These are phyloP conservation scores for Talaromyces stipitatus DNA, from an alignment of 495 filamentous ascomycete genomes.

Conservation along the genomic window DNA sequence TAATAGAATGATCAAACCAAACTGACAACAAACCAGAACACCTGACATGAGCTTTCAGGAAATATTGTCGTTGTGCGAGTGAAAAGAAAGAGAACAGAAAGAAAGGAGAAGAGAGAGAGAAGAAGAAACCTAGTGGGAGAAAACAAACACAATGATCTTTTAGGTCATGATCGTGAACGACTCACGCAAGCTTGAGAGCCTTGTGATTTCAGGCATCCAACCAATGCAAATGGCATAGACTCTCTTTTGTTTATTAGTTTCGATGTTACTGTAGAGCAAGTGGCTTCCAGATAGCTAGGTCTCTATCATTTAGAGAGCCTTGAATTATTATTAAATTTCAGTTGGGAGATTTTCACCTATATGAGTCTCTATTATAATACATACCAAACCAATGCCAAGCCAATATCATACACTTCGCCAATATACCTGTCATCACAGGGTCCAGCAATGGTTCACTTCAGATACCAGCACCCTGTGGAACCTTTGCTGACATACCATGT, in stretches of 20 bases:
- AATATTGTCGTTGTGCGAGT: too few relatives aligned
- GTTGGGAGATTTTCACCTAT: background rate
- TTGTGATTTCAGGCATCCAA: background rate
- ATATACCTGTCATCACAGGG: background rate
- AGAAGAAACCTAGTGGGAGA: background rate
- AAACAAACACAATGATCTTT: too few relatives aligned
- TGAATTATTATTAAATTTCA: background rate
- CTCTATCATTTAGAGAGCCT: background rate
- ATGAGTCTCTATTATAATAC: background rate
- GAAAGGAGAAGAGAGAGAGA: too few relatives aligned
- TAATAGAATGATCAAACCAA: too few relatives aligned
- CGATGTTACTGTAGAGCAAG: background rate
- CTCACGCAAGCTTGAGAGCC: background rate
- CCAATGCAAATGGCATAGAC: background rate
- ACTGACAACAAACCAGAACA: too few relatives aligned
- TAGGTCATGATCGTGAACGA: too few relatives aligned
- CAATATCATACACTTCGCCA: too few relatives aligned
- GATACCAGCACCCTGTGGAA: background rate
- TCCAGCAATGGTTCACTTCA: background rate
- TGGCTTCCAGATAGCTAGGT: background rate
- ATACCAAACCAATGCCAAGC: background rate
- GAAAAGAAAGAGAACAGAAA: too few relatives aligned
- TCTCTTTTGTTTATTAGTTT: background rate
- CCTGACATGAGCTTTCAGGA: too few relatives aligned
- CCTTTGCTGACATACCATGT: background rate